These are phyloP conservation scores for Colletotrichum gigasporum DNA, from an alignment of 2,329 filamentous ascomycete genomes.

Conservation along the genomic window DNA sequence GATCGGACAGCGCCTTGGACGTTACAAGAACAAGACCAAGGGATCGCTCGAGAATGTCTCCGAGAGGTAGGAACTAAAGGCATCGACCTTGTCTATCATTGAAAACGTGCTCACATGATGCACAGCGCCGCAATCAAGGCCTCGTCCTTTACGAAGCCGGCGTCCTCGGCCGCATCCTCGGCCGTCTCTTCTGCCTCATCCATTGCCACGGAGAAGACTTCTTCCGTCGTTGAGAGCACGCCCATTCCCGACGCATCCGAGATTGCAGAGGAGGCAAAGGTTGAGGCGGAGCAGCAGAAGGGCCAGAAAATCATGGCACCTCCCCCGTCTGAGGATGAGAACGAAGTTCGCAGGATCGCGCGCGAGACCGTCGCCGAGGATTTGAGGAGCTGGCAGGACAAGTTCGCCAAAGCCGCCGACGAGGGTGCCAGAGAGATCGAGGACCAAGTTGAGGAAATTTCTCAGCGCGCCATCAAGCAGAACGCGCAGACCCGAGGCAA, in stretches of 20 bases:
- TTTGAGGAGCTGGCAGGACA: constrained; percentile 85
- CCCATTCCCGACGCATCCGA: constrained; percentile 34
- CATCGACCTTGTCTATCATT: not conserved
- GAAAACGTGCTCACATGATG: not conserved
- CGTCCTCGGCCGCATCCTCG: constrained; percentile 39
- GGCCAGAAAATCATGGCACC: constrained; percentile 59
- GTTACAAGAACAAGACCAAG: constrained; percentile 67
- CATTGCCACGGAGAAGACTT: constrained; percentile 36
- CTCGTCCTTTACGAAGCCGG: constrained; percentile 54
- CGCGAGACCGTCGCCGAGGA: constrained; percentile 79
- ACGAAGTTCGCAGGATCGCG: constrained; percentile 65
- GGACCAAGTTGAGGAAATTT: constrained; percentile 69
- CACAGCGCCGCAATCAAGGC: constrained; percentile 36
- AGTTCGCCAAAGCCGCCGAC: constrained; percentile 86
- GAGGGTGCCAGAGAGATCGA: constrained; percentile 82
- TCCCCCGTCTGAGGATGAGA: constrained; percentile 56
- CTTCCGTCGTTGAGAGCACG: constrained; percentile 17
- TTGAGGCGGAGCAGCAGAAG: constrained; percentile 35
- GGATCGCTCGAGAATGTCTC: constrained; percentile 42
- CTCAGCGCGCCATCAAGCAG: constrained; percentile 64
- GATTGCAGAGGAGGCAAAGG: constrained; percentile 20
- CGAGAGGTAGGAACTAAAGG: constrained; percentile 39
- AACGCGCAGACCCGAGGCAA: constrained; percentile 74
- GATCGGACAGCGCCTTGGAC: constrained; percentile 88
- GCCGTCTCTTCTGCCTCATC: constrained; percentile 29